A percentile compares a stretch with the other conserved stretches of the same genome.
These are phyloP conservation scores for Globisporangium rhizosaccharum DNA, from an alignment of 352 stramenopile genomes.

Conservation along the genomic window DNA sequence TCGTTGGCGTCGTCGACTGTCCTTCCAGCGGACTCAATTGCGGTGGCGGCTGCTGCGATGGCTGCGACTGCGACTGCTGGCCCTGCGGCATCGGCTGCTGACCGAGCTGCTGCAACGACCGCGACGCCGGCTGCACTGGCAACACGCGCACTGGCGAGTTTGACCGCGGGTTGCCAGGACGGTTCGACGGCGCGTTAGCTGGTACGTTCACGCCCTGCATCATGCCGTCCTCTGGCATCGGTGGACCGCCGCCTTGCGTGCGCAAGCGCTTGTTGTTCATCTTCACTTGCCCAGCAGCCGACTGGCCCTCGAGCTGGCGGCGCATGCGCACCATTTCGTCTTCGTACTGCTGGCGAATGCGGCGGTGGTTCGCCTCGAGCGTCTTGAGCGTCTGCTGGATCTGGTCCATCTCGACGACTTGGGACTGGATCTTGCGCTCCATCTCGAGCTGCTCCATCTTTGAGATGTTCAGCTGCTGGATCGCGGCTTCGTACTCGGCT, in stretches of 20 bases:
- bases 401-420: slow-evolving; percentile 86
- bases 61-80: slow-evolving; percentile 14
- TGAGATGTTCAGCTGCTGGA: slow-evolving; percentile 83
- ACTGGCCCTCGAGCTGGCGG: slow-evolving; percentile 66
- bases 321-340: slow-evolving; percentile 83
- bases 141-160: slow-evolving; percentile 65
- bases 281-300: slow-evolving; percentile 22
- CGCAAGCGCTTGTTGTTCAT: slow-evolving; percentile 52
- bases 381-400: slow-evolving; percentile 85
- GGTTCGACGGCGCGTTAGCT: slow-evolving; percentile 41
- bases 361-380: slow-evolving; percentile 76
- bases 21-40: slow-evolving; percentile 60
- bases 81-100: slow-evolving; percentile 42
- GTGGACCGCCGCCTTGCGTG: slow-evolving; percentile 28
- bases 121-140: slow-evolving; percentile 62
- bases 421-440: slow-evolving; percentile 83
- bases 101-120: slow-evolving; percentile 59
- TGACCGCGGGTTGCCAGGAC: slow-evolving; percentile 26
- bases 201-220: slow-evolving; percentile 54
- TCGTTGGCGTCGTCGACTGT: slow-evolving; percentile 48
- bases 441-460: slow-evolving; percentile 88
- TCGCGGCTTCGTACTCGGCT: slow-evolving; percentile 73
- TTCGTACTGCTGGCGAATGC: slow-evolving; percentile 81
- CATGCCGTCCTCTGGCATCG: slow-evolving; percentile 50
- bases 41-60: slow-evolving; percentile 21